Base-by-base conservation (phyloP, 2,329 filamentous ascomycete species). In the Fusarium sp. region DNA sequence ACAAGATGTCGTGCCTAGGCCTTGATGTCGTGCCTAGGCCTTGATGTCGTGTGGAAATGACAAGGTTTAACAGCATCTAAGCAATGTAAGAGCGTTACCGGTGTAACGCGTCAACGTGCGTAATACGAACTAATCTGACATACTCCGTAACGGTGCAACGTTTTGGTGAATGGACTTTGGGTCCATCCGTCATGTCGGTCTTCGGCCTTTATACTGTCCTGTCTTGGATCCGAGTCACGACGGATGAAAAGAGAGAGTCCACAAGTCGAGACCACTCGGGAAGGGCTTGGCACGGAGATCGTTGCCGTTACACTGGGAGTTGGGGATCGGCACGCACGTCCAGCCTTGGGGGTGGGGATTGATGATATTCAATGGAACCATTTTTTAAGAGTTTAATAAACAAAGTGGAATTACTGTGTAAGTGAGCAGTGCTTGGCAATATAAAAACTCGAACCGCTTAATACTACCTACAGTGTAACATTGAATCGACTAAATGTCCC, bases 201-300 rank as follows among this genome's bases (percentile, higher is more conserved):
- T 19, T 59, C 55, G 55, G 55, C 27, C 33, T 43, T 23, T 13
- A 2, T 8, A 8, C 6, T 33, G 6, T 38, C 17, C 6, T 33
- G 6, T 38, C 17, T 17, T 14, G 17, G 43, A 60, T 60, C 56
- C 56, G 56, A 59, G 42, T 29, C 11, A 29, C 27, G 9, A 54
- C 48, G 36, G 50, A 31, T 29, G 9, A 42, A 41, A 9, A 14
- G 36, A 6, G 31, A 14, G 36, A 6, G 31, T 25, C 23, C 23
- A 13, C 13, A 14, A 41, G 49, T 63, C 58, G 55, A 61, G 60
- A 64, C 60, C 55, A 41, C 17, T 19, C 23, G 4, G 23, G 37
- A 32, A 35, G 43, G 37, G 39, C 31, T 45, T 48, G 54, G 43
- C 49, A 44, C 46, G 58, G 44, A 53, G 59, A 62, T 62, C 51